Evolutionary conservation across 2,329 filamentous ascomycete species (phyloP), one percentile per base, ranked within the genome.

Genomic region (Fusarium scirpi): DNA sequence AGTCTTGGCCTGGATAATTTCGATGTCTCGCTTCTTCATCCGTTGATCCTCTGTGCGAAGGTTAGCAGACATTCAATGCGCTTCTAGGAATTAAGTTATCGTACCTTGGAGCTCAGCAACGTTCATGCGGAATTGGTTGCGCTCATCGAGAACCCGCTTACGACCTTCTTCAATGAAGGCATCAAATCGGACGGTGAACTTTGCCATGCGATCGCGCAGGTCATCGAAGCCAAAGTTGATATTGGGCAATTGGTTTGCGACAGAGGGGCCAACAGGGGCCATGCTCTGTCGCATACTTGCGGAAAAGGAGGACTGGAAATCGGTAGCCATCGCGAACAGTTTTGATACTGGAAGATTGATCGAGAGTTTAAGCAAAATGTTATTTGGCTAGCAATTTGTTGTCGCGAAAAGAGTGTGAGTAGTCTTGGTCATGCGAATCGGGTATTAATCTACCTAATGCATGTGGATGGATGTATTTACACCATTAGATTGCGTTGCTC

Each of bases 171-270:
- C 95, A 69, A 99, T 98, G 75, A 98, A 98, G 0, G 91, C 90
- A 78, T 99, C 96, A 75, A 99, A 99, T 74, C 90, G 92, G 11
- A 89, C 87, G 0, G 92, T 98, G 79, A 99, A 99, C 69, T 92
- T 93, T 57, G 91, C 88, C 96, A 99, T 98, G 81, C 94, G 92
- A 76, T 95, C 94, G 81, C 95, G 94, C 78, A 99, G 83, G 74
- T 98, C 94, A 75, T 98, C 94, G 80, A 98, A 98, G 62, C 94
- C 94, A 80, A 99, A 98, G 81, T 97, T 94, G 80, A 97, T 92
- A 78, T 87, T 93, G 38, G 96, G 96, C 11, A 99, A 89, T 52
- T 89, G 89, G 78, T 94, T 92, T 44, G 90, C 91, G 83, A 93
- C 89, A 9, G 90, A 92, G 16, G 89, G 87, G 44, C 85, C 88